Conservation (phyloP, 129 eudicot genomes). For the Flaveria ramosissima region DNA sequence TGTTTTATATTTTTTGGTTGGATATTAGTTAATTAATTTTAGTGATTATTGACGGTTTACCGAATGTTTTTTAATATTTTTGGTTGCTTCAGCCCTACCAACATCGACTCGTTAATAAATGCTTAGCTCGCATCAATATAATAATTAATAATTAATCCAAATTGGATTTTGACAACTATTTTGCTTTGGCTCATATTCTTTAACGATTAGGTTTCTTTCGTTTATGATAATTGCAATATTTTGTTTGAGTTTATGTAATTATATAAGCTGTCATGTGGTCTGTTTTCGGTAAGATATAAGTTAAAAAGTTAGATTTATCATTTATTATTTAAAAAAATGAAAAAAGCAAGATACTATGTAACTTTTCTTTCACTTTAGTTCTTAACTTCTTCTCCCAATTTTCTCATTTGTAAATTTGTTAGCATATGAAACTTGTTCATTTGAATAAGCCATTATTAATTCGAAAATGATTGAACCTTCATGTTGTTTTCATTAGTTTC, state of each 20-base stretch:
- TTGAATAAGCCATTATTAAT: no score
- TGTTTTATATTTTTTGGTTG: no score
- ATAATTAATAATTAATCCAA: background rate
- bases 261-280: background rate
- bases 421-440: background rate
- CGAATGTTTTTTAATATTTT: background rate
- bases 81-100: background rate
- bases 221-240: background rate
- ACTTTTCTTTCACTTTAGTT: background rate
- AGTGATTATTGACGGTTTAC: background rate
- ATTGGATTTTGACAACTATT: background rate
- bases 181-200: background rate
- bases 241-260: background rate
- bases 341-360: background rate
- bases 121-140: constrained; percentile 3
- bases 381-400: background rate
- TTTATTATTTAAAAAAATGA: no score
- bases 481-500: no score
- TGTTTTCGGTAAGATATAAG: background rate
- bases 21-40: no score
- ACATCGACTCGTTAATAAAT: constrained; percentile 2
- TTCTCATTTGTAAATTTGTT: background rate
- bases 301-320: background rate
- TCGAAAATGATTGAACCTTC: no score
- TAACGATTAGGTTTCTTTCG: background rate